Conservation (phyloP, 2,329 filamentous ascomycete species). For the Xylariaceae sp. region DNA sequence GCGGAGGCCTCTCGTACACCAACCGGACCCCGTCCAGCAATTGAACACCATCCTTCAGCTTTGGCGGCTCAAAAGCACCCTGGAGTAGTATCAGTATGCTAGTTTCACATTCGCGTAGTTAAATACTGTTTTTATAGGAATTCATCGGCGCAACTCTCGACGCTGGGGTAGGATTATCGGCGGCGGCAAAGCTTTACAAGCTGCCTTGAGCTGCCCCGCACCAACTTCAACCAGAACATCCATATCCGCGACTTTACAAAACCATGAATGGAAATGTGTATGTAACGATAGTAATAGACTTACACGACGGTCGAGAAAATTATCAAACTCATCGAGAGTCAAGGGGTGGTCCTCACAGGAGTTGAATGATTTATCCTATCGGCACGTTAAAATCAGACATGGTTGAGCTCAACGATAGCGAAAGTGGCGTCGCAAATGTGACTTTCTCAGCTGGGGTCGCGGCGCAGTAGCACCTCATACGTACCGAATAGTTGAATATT, state of each 20-base stretch:
- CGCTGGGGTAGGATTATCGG: not conserved
- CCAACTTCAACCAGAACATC: not conserved
- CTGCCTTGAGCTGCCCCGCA: conserved; percentile 14
- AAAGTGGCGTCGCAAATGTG: not conserved
- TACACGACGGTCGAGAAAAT: conserved; percentile 60
- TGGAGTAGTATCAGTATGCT: conserved; percentile 36
- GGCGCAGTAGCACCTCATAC: conserved; percentile 33
- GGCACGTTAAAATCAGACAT: conserved; percentile 3
- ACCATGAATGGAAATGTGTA: not conserved
- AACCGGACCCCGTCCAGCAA: conserved; percentile 60
- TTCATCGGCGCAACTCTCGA: not conserved
- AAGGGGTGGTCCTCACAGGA: conserved; percentile 59
- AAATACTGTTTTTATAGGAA: too few species aligned
- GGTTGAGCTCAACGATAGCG: not conserved
- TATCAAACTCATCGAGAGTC: conserved; percentile 62
- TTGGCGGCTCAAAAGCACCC: conserved; percentile 60
- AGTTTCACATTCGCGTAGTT: conserved; percentile 7
- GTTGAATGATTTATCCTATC: conserved; percentile 58
- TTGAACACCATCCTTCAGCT: conserved; percentile 50
- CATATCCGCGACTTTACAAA: not conserved
- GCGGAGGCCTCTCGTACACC: conserved; percentile 52
- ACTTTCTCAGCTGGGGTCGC: not conserved
- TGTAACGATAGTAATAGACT: conserved; percentile 31
- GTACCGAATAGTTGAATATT: conserved; percentile 65
- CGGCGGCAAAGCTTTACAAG: not conserved